Evolutionary conservation across 495 filamentous ascomycete species (phyloP), one percentile per base, ranked within the genome.

Genomic region (Sphaerosporella brunnea): DNA sequence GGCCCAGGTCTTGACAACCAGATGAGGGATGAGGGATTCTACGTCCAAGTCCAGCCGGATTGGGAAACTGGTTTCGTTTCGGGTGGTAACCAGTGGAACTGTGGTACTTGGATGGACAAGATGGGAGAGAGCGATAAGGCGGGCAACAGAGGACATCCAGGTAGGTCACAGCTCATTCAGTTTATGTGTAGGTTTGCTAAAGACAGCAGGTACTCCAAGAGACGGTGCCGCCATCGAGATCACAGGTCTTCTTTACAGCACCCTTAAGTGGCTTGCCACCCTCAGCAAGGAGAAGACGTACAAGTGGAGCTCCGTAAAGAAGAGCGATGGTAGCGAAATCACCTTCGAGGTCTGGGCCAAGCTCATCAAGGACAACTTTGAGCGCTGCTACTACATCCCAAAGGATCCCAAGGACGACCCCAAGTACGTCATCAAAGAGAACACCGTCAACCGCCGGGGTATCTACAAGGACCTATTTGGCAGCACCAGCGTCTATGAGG

Each of bases 71-170:
- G 92, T 15, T 71, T 99, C 45, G 78, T 99, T 49, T 93, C 87
- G 54, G 92, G 92, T 30, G 92, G 92, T 28, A 95, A 80, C 53
- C 84, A 95, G 60, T 68, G 66, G 61, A 99, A 99, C 60, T 99
- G 92, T 56, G 92, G 92, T 45, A 99, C 92, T 3, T 99, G 92
- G 92, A 93, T 94, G 80, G 92, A 99, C 66, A 99, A 99, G 71
- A 99, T 96, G 90, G 92, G 92, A n/a, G 92, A 99, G 64, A 93
- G 84, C 48, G 73, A 81, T 47, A 82, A 77, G 48, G 92, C 92
- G 19, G 78, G 81, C 30, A 92, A 76, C 56, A 96, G 94, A 68
- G 92, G 92, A 44, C 67, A 90, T n/a, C 92, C 92, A 0, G 58
- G 57, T 59, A 45, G 23, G 4, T 28, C 15, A 10, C 24, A 13